Percentiles rank a stretch among this genome's conserved stretches.
phyloP scores from a whole-genome alignment of 192 early-diverging fungal genomes.

The Coemansia sp. region DNA sequence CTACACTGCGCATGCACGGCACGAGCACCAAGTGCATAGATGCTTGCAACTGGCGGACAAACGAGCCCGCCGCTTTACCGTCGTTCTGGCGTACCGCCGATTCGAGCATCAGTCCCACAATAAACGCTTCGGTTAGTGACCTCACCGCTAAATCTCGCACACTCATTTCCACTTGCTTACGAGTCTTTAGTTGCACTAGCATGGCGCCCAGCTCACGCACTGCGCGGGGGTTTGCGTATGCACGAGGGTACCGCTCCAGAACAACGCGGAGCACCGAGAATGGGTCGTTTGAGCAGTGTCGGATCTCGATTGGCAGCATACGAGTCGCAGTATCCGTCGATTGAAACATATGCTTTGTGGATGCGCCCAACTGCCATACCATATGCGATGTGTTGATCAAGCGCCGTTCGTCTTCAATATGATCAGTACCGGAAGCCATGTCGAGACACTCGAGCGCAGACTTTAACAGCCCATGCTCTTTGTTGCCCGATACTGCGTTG shows the following conservation, averaged over 20 bases:
- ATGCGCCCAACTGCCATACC: constrained; percentile 12
- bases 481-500: constrained; percentile 32
- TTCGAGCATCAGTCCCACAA: constrained; percentile 26
- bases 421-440: neutral
- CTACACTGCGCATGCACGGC: constrained; percentile 5
- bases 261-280: constrained; percentile 16
- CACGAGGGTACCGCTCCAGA: constrained; percentile 17
- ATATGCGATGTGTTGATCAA: constrained; percentile 34
- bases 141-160: constrained; percentile 22
- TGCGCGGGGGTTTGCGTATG: constrained; percentile 20
- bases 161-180: neutral
- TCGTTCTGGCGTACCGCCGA: constrained; percentile 12
- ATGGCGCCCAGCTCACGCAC: constrained; percentile 23
- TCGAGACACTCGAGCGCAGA: constrained; percentile 27
- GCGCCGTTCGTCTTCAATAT: constrained; percentile 16
- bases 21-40: constrained; percentile 12
- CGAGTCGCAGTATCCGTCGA: neutral
- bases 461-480: constrained; percentile 15
- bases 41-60: constrained; percentile 28
- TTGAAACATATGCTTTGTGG: neutral
- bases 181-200: constrained; percentile 1
- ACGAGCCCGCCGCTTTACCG: constrained; percentile 9
- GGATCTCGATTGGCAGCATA: constrained; percentile 36
- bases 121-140: constrained; percentile 19
- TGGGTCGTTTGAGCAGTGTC: constrained; percentile 18